Evolutionary conservation across 2,329 filamentous ascomycete species (phyloP).

Genomic region (Phialemonium atrogriseum): DNA sequence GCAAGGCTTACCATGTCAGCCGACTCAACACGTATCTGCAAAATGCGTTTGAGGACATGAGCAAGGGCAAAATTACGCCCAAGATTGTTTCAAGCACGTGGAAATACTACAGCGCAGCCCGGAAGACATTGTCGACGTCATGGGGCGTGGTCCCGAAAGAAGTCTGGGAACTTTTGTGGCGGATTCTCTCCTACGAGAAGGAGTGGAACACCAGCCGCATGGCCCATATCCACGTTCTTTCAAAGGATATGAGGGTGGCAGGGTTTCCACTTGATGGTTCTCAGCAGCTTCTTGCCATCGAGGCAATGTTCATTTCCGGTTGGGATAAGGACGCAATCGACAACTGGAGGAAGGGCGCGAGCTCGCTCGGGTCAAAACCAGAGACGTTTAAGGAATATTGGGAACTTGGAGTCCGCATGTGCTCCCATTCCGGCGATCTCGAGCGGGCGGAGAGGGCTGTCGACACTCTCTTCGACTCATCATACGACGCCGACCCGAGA

Average conservation of each 20-base stretch:
- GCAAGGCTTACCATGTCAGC: constrained; percentile 10
- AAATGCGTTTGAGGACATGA: constrained; percentile 21
- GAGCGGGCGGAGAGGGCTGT: constrained; percentile 49
- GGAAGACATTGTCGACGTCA: constrained; percentile 31
- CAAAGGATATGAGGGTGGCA: constrained; percentile 56
- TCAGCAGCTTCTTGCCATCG: constrained; percentile 59
- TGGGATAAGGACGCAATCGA: constrained; percentile 51
- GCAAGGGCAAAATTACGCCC: constrained; percentile 22
- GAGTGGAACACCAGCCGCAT: constrained; percentile 48
- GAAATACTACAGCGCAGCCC: constrained; percentile 40
- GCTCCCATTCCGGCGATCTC: constrained; percentile 48
- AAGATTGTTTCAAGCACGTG: constrained; percentile 28
- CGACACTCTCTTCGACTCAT: constrained; percentile 39
- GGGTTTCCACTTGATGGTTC: constrained; percentile 44
- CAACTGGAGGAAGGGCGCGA: constrained; percentile 52
- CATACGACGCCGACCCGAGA: constrained; percentile 39
- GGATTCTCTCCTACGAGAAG: constrained; percentile 44
- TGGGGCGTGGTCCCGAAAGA: constrained; percentile 49
- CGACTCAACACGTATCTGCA: constrained; percentile 21
- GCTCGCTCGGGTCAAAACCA: constrained; percentile 39
- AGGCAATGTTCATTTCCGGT: constrained; percentile 58
- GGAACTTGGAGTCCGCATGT: constrained; percentile 59
- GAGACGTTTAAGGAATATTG: constrained; percentile 46
- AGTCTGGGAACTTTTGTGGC: constrained; percentile 61
- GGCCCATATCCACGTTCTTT: constrained; percentile 51